Conservation (phyloP, 2,329 filamentous ascomycete species). For the Emergomyces africanus region DNA sequence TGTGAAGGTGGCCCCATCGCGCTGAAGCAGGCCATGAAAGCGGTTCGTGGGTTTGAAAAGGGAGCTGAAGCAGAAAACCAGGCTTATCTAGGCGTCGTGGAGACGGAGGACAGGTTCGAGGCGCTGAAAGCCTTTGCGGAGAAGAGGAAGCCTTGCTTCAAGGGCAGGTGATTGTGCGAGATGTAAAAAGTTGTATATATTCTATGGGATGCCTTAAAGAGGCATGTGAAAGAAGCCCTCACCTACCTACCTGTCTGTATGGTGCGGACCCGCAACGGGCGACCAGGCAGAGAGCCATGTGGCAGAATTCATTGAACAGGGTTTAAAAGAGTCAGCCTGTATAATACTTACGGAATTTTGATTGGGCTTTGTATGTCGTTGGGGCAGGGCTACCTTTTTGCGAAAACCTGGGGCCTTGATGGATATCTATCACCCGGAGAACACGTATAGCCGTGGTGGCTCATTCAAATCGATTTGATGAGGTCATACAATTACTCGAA, state of each 20-base stretch:
- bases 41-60: slow-evolving; percentile 53
- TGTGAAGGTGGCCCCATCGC: slow-evolving; percentile 83
- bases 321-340: background rate
- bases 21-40: slow-evolving; percentile 63
- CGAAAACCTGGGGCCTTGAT: background rate
- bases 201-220: background rate
- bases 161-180: slow-evolving; percentile 33
- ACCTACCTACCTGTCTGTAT: background rate
- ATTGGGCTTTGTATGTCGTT: background rate
- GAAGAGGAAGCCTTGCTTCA: slow-evolving; percentile 59
- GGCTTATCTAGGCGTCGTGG: slow-evolving; percentile 73
- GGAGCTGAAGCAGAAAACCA: slow-evolving; percentile 69
- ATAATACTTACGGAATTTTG: background rate
- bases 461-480: background rate
- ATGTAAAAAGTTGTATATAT: background rate
- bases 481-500: background rate
- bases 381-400: background rate
- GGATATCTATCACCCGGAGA: background rate
- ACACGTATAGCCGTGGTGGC: background rate
- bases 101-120: slow-evolving; percentile 76
- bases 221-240: background rate
- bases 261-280: background rate
- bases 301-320: background rate
- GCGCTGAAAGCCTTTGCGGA: slow-evolving; percentile 74
- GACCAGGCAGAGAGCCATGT: background rate